Evolutionary conservation across 2,329 filamentous ascomycete species (phyloP).

Genomic region (Penicillium sp.): DNA sequence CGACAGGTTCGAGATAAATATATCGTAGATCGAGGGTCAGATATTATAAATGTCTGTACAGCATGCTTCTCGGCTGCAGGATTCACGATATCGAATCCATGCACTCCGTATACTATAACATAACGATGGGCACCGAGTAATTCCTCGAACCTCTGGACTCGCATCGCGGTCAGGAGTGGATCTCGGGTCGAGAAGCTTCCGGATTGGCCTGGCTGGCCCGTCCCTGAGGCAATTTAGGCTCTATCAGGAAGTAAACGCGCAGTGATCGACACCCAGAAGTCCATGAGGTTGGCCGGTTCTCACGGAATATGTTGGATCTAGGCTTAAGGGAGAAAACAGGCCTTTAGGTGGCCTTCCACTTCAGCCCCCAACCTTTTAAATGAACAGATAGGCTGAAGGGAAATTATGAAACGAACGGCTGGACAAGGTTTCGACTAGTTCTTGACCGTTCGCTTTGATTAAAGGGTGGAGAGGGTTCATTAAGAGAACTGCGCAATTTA

Average conservation of each 20-base stretch:
- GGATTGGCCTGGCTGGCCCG: conserved; percentile 18
- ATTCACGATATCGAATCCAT: neutral
- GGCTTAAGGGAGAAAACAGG: neutral
- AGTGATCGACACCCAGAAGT: conserved; percentile 13
- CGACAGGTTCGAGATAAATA: too few species aligned
- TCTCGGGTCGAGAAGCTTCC: conserved; percentile 6
- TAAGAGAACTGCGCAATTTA: neutral
- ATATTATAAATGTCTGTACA: neutral
- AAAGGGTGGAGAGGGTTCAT: neutral
- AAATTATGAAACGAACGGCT: conserved; percentile 14
- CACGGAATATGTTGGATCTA: neutral
- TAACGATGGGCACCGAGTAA: neutral
- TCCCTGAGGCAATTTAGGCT: conserved; percentile 10
- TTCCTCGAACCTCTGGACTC: neutral
- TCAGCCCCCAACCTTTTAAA: neutral
- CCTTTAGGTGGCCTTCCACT: neutral
- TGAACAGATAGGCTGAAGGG: neutral
- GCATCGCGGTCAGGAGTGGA: neutral
- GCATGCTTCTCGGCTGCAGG: neutral
- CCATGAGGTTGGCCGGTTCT: neutral
- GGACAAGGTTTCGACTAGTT: neutral
- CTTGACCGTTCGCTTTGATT: neutral
- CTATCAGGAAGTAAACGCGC: conserved; percentile 9
- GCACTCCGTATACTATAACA: too few species aligned
- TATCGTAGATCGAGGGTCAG: neutral